A percentile compares a stretch with the other conserved stretches of the same genome.
Evolutionary conservation across 768 basidiomycete species (phyloP).

Genomic region (Kwoniella sp.): DNA sequence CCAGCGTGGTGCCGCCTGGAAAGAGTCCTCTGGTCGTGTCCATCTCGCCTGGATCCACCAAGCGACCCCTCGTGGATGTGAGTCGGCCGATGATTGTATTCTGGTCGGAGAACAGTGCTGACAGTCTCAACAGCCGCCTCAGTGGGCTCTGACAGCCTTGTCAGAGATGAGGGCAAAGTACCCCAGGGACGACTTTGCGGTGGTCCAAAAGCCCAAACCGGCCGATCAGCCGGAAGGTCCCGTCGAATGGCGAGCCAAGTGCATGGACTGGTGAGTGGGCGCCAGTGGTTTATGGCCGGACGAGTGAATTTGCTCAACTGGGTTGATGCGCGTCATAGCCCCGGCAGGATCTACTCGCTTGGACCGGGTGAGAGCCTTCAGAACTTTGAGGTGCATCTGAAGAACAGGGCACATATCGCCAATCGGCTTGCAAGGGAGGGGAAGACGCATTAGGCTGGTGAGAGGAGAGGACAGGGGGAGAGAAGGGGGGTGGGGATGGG

Average conservation of each 20-base stretch:
- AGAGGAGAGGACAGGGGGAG: no score
- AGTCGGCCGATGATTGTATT: neutral
- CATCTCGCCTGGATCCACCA: neutral
- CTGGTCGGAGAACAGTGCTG: neutral
- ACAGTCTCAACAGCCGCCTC: slow-evolving; percentile 55
- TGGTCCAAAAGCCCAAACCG: slow-evolving; percentile 60
- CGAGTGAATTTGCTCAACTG: no score
- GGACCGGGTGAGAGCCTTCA: slow-evolving; percentile 79
- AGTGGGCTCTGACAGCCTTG: slow-evolving; percentile 69
- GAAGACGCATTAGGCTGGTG: slow-evolving; percentile 9
- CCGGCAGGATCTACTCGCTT: slow-evolving; percentile 73
- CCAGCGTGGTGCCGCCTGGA: neutral
- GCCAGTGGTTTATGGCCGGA: neutral
- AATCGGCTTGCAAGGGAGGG: slow-evolving; percentile 28
- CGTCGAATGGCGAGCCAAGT: slow-evolving; percentile 88
- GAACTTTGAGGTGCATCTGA: slow-evolving; percentile 88
- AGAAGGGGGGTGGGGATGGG: no score
- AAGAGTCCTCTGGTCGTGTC: neutral
- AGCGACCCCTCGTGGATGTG: neutral
- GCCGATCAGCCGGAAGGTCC: slow-evolving; percentile 56
- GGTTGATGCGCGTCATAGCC: slow-evolving; percentile 17
- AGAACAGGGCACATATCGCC: slow-evolving; percentile 49
- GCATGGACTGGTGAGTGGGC: slow-evolving; percentile 74
- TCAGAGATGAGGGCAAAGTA: slow-evolving; percentile 66
- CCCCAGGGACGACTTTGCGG: slow-evolving; percentile 76